Evolutionary conservation across 1,284 basidiomycete genomes (phyloP).

Genomic region (Moniliella sp.): DNA sequence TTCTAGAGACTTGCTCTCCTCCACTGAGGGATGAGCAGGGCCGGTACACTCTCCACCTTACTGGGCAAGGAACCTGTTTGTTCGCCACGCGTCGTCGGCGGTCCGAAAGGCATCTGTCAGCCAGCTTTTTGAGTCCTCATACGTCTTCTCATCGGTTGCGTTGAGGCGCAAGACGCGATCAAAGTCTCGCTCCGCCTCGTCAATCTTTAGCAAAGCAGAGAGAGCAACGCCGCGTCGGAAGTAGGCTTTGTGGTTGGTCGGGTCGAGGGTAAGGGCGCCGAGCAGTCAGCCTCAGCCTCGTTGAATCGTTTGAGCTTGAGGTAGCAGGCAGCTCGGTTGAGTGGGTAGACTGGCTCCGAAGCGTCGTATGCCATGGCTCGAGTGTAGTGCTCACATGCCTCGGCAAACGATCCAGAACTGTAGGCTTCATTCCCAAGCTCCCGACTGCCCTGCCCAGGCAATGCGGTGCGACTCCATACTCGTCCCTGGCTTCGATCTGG

Average conservation of each 20-base stretch:
- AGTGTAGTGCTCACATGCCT: slow-evolving; percentile 7
- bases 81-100: too few species aligned
- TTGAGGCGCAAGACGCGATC: slow-evolving; percentile 5
- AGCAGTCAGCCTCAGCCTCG: slow-evolving; percentile 8
- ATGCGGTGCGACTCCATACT: slow-evolving; percentile 3
- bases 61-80: too few species aligned
- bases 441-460: slow-evolving; percentile 3
- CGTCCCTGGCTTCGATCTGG: neutral
- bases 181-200: slow-evolving; percentile 5
- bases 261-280: slow-evolving; percentile 4
- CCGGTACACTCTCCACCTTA: too few species aligned
- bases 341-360: slow-evolving; percentile 7
- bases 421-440: slow-evolving; percentile 6
- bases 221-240: slow-evolving; percentile 6
- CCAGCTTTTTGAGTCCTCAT: slow-evolving; percentile 5
- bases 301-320: slow-evolving; percentile 6
- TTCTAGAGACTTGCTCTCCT: too few species aligned
- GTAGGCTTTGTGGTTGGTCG: slow-evolving; percentile 7
- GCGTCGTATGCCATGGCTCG: slow-evolving; percentile 7
- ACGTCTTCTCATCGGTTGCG: slow-evolving; percentile 1
- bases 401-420: neutral
- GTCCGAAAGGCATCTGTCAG: too few species aligned
- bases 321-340: slow-evolving; percentile 8
- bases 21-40: too few species aligned
- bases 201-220: slow-evolving; percentile 3